These are phyloP conservation scores for Olyra latifolia DNA, from an alignment of 176 grass and related monocot species.

Conservation along the genomic window DNA sequence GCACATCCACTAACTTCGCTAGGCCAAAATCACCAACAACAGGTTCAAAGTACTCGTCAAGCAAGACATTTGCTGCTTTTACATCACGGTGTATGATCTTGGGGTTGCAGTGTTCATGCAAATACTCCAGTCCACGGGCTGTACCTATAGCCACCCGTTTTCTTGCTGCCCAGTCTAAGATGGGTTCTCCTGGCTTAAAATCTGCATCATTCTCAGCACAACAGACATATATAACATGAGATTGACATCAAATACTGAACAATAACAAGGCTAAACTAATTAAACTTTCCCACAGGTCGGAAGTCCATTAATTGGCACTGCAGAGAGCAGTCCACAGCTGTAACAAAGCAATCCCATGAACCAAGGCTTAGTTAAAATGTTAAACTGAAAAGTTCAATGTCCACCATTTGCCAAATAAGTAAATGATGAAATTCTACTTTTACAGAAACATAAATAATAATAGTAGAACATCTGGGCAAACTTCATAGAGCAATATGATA, in stretches of 20 bases:
- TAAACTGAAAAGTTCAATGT: neutral
- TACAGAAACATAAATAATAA: neutral
- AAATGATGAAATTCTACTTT: neutral
- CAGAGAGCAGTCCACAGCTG: neutral
- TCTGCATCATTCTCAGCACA: constrained; percentile 47
- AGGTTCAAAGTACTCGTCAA: constrained; percentile 77
- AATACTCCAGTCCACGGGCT: constrained; percentile 79
- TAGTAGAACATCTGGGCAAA: neutral
- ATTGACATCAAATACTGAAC: constrained; percentile 20
- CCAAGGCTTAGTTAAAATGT: neutral
- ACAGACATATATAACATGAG: neutral
- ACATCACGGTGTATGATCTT: constrained; percentile 96
- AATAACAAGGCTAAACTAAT: neutral
- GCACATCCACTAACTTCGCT: constrained; percentile 84
- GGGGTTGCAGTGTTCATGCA: constrained; percentile 88
- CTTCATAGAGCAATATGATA: neutral
- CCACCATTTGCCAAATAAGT: neutral
- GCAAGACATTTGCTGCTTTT: constrained; percentile 89
- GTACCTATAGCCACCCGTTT: constrained; percentile 84
- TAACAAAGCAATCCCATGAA: constrained; percentile 2
- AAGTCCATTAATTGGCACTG: neutral
- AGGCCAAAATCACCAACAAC: constrained; percentile 92
- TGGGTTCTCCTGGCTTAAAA: constrained; percentile 67
- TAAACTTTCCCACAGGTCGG: neutral
- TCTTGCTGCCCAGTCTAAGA: constrained; percentile 67